Evolutionary conservation across 495 filamentous ascomycete species (phyloP), one percentile per base, ranked within the genome.

Genomic region (Articulospora tetracladia): DNA sequence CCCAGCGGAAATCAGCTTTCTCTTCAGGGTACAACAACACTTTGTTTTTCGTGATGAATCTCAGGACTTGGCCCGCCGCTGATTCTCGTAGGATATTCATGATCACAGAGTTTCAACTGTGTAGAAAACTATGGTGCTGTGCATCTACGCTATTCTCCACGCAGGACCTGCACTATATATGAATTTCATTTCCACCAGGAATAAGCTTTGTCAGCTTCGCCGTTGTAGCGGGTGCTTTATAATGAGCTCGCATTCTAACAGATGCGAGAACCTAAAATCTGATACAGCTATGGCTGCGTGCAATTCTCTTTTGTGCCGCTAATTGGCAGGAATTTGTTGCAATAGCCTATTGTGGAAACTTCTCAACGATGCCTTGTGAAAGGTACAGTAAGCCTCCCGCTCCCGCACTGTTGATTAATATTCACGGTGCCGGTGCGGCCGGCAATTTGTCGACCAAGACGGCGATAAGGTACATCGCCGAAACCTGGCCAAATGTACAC

Each of bases 11-110:
- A 52, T 69, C 74, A 24, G 73, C 60, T 52, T 71, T 68, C 57
- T 83, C 81, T 69, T 84, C 80, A 3, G 79, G 79, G 49, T 84
- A 85, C 60, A 76, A 68, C 24, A 83, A 67, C 49, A 76, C 58
- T 62, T 71, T 74, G 61, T 81, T 81, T 2, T 71, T 65, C 0
- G 76, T 79, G 26, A 81, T 17, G 44, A 71, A 73, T 24, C 81
- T 76, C 48, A 84, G 68, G 36, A 79, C 26, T 58, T 83, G 79
- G 55, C 81, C 82, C 19, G 81, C 58, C 11, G 79, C 72, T 55
- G 81, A 71, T 53, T 83, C 80, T 54, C 82, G 71, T 51, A 79
- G 59, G 36, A 80, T 62, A 59, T 67, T 60, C 61, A 56, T 55
- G 22, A 26, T n/a, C 25, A 22, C 3, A 17, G 7, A n/a, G 6